Evolutionary conservation across 2,329 filamentous ascomycete genomes (phyloP).

Genomic region (Thermoascus crustaceus): DNA sequence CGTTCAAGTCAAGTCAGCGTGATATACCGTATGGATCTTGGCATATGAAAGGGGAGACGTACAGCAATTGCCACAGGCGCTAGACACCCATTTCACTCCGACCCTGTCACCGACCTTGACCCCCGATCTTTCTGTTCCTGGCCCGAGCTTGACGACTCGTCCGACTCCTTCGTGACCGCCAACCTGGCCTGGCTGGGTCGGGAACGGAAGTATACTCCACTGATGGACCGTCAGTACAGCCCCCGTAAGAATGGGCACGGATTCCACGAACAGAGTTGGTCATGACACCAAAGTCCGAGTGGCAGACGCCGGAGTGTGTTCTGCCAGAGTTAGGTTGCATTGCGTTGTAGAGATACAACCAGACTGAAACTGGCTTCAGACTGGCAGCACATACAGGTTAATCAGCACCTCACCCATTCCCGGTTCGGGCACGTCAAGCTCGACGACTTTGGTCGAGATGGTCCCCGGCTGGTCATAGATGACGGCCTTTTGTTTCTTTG

Average conservation of each 20-base stretch:
- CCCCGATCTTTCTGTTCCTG: constrained; percentile 47
- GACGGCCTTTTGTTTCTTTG: constrained; percentile 54
- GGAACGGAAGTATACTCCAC: constrained; percentile 51
- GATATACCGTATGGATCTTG: not conserved
- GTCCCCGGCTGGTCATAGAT: constrained; percentile 59
- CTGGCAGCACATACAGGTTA: constrained; percentile 43
- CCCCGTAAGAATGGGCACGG: not conserved
- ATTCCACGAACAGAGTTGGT: constrained; percentile 30
- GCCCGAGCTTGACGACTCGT: constrained; percentile 56
- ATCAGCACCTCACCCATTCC: constrained; percentile 55
- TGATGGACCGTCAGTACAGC: constrained; percentile 16
- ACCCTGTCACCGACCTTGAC: constrained; percentile 61
- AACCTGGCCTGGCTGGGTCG: constrained; percentile 54
- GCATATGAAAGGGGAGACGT: too few species aligned
- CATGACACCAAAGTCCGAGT: constrained; percentile 54
- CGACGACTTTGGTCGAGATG: constrained; percentile 56
- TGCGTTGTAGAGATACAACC: not conserved
- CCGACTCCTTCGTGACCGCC: constrained; percentile 64
- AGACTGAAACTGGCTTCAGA: not conserved
- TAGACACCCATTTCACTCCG: constrained; percentile 61
- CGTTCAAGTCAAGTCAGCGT: not conserved
- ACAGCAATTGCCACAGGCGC: constrained; percentile 48
- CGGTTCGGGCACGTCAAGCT: constrained; percentile 57
- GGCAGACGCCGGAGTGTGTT: constrained; percentile 58
- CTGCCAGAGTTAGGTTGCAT: constrained; percentile 22